Base-by-base conservation (phyloP, 2,329 filamentous ascomycete genomes). In the Trichoderma sp. region DNA sequence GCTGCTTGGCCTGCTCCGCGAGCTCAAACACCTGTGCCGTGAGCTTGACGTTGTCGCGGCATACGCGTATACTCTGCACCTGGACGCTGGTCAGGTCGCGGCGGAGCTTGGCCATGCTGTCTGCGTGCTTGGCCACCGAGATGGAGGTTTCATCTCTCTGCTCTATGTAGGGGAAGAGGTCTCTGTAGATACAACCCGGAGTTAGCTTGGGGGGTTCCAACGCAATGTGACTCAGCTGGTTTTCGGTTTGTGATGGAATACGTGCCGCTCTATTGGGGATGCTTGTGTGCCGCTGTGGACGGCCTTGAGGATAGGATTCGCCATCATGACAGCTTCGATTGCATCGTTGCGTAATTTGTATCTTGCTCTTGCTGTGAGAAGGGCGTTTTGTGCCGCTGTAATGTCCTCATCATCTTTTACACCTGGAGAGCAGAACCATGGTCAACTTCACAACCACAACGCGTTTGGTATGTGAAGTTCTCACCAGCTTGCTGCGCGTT, bases 271-370 rank as follows among this genome's bases (percentile, higher is more conserved):
- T 60, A 88, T 81, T 51, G 85, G 84, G 2, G 86, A 85, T 19
- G 86, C 84, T 66, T 85, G 82, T 14, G 84, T 85, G 50, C 87
- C 87, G 66, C 85, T 80, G 74, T 96, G 91, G 45, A 94, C 87
- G 7, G 92, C 89, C 72, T 90, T 91, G 65, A 96, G 79, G 47
- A 91, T 87, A 7, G 92, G 91, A 71, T 92, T 89, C 64, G 88
- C 88, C 70, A 87, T 86, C 69, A 95, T 77, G 61, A 91, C 86
- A 54, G 83, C 87, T 67, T 90, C 86, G 24, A 88, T 81, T 24
- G 91, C 87, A 67, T 87, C 87, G 74, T 89, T 89, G 68, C 87
- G 87, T 64, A 94, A 81, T 47, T 86, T 82, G 75, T 91, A 91
- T 65, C 83, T 82, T 63, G 90, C 88, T 72, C 88, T 87, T 28